These are phyloP conservation scores for Vitis rupestris DNA, from an alignment of 164 flowering plant species.

Conservation along the genomic window DNA sequence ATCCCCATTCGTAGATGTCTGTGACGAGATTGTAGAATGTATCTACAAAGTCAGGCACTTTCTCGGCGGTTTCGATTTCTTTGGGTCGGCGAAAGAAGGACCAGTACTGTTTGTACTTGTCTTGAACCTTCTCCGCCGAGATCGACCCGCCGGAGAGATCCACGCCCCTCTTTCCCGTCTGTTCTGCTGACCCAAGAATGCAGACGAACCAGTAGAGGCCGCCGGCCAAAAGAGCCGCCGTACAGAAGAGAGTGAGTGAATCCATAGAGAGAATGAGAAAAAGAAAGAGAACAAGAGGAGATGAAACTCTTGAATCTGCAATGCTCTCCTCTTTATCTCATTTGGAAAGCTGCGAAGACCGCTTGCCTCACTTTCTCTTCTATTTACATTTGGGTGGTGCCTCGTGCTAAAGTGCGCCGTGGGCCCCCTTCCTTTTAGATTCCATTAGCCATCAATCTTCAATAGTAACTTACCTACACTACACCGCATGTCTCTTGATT, in stretches of 20 bases:
- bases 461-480: no score
- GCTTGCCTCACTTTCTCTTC: no score
- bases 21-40: conserved; percentile 94
- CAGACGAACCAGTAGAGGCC: conserved; percentile 94
- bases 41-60: conserved; percentile 87
- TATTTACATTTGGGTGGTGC: no score
- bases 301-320: neutral
- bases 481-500: no score
- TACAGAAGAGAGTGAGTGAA: conserved; percentile 51
- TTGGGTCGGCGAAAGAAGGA: conserved; percentile 87
- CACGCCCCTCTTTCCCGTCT: conserved; percentile 75
- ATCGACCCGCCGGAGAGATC: conserved; percentile 89
- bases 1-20: conserved; percentile 98
- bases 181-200: conserved; percentile 83
- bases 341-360: no score
- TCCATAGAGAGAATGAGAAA: conserved; percentile 45
- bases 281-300: neutral
- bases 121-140: conserved; percentile 68
- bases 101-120: conserved; percentile 85
- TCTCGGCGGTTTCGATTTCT: conserved; percentile 78
- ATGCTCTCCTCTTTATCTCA: no score
- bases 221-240: conserved; percentile 60
- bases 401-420: no score
- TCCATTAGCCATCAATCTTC: no score
- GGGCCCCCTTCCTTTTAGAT: no score